These are phyloP conservation scores for Begonia fuchsioides DNA, from an alignment of 306 rosid species.

Conservation along the genomic window DNA sequence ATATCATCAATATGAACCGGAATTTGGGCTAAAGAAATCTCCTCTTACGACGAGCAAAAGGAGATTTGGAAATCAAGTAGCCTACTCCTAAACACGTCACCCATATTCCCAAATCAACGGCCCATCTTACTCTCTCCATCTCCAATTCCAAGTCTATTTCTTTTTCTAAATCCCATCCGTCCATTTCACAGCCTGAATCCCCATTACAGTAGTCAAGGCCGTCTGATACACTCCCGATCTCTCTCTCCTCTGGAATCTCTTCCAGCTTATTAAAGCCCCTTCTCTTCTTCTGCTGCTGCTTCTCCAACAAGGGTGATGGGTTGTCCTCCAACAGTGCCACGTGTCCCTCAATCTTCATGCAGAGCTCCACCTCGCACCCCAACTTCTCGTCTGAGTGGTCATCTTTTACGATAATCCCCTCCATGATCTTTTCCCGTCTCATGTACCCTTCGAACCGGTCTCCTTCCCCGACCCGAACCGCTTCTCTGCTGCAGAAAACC, in stretches of 20 bases:
- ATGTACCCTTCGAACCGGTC: slow-evolving; percentile 25
- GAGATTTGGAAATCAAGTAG: slow-evolving; percentile 30
- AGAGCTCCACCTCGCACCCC: slow-evolving; percentile 32
- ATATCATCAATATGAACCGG: too few relatives aligned
- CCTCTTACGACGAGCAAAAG: slow-evolving; percentile 22
- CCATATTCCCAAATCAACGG: slow-evolving; percentile 46
- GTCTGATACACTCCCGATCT: slow-evolving; percentile 12
- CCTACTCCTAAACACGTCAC: slow-evolving; percentile 44
- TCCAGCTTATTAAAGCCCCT: slow-evolving; percentile 18
- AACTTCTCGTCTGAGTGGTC: slow-evolving; percentile 23
- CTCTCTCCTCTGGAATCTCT: slow-evolving; percentile 35
- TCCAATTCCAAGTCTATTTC: slow-evolving; percentile 5
- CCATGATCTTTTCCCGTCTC: slow-evolving; percentile 27
- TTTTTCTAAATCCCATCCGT: slow-evolving; percentile 4
- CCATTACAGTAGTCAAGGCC: slow-evolving; percentile 10
- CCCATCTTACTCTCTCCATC: slow-evolving; percentile 19
- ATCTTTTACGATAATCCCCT: slow-evolving; percentile 23
- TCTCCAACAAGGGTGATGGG: slow-evolving; percentile 15
- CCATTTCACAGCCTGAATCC: slow-evolving; percentile 4
- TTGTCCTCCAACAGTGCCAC: slow-evolving; percentile 18
- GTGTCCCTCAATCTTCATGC: slow-evolving; percentile 32
- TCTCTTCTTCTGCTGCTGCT: slow-evolving; percentile 5
- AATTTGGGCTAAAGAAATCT: not conserved
- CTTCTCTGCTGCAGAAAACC: slow-evolving; percentile 25
- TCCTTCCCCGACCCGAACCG: slow-evolving; percentile 23